Base-by-base conservation (phyloP, 2,329 filamentous ascomycete genomes). In the Colletotrichum noveboracense region DNA sequence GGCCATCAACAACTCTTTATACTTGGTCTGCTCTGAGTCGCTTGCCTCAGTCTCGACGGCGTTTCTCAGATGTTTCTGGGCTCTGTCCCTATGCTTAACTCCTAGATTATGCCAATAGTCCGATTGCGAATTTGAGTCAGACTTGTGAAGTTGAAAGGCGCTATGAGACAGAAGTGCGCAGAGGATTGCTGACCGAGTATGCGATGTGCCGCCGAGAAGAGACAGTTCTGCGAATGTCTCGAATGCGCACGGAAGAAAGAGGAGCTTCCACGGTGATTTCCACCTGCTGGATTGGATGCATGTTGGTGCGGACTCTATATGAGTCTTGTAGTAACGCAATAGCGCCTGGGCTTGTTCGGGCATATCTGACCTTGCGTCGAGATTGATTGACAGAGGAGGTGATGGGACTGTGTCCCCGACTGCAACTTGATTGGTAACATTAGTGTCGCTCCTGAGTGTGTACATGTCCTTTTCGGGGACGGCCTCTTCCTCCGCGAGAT, bases 1-100 rank as follows among this genome's bases (percentile, higher is more conserved):
- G 1, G 86, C 86, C 83, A 88, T 87, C 10, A 88, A 78, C 3
- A 86, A 81, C 6, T 85, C 84, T 28, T 86, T 87, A 68, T 88
- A 88, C 32, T 86, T 86, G 6, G 83, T 82, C 64, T 81, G 80
- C 66, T 83, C 85, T 0, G 81, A 78, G 0, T 81, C 80, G 68
- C 43, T 13, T 52, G 43, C 43, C 43, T 79, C 77, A 28, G 82
- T 79, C 56, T 84, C 80, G 10, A 71, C 9, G 81, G 80, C 13
- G 21, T 21, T 28, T 24, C 43, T 52, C n/a, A 52, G 43, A 24
- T 52, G 43, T 52, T 52, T 24, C 16, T 55, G 13, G 24, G 56
- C 43, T 16, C 26, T 38, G n/a, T 52, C 43, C n/a, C 43, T 52
- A 52, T 52, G 43, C n/a, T 21, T 52, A 3, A 52, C 43, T 21